Evolutionary conservation across 1,139 yeast genomes (phyloP), one percentile per base, ranked within the genome.

Genomic region (Groenewaldozyma auringiensis): DNA sequence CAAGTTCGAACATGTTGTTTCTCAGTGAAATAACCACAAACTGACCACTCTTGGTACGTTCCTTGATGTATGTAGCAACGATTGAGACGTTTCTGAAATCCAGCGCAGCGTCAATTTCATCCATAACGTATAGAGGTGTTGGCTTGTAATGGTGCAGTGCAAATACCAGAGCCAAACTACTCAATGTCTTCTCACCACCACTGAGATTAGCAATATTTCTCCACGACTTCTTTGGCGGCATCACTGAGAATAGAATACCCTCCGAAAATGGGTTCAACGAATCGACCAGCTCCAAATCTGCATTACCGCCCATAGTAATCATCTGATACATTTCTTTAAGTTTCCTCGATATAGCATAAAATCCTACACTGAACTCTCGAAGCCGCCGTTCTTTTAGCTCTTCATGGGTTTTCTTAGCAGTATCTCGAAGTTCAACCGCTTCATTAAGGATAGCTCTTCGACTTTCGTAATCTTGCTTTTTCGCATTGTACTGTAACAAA

Each of bases 201-300:
- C 97, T 88, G 50, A 94, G 69, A 60, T 94, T 92, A 22, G 95
- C 80, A 46, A 94, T 94, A 59, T 92, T 92, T 61, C 85, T 83
- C 98, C 98, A 94, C 37, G 95, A 83, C 64, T 94, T 94, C 68
- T 88, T 92, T 0, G 99, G 99, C 1, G 99, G 99, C 98, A 94
- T 94, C 4, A 94, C 98, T 65, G 96, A 85, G 65, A 94, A 94
- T 41, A 88, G 69, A 41, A 94, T 89, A 31, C 99, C 99, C 66
- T 94, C 98, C 0, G 96, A 81, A 60, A 94, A 94, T n/a, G 98
- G 98, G 64, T 94, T 98, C 59, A 92, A 75, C 54, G 95, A 83
- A 62, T 94, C 98, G 18, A 89, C 97, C 45, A 92, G 74, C 61
- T 94, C 99, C 39, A 94, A 72, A 63, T 94, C 98, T 0, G 99